Evolutionary conservation across 192 early-diverging fungal species (phyloP).

Genomic region (Funneliformis mosseae): DNA sequence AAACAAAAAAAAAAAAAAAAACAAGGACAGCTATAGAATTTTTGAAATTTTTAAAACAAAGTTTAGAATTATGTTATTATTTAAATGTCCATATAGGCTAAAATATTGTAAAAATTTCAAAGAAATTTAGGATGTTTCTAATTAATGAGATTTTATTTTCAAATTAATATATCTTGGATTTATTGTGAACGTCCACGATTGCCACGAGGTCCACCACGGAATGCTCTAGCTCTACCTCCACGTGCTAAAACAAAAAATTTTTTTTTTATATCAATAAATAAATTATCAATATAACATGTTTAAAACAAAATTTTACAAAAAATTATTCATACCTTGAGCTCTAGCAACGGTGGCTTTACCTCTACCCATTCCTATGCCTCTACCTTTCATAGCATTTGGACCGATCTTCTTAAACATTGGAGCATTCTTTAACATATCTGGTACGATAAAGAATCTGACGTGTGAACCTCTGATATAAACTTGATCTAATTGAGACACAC

Average conservation of each 20-base stretch:
- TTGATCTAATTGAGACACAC: slow-evolving; percentile 89
- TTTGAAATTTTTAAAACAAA: neutral
- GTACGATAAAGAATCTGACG: slow-evolving; percentile 94
- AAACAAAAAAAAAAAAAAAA: too few species aligned
- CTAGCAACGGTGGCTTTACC: slow-evolving; percentile 83
- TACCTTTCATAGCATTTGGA: slow-evolving; percentile 77
- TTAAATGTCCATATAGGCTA: neutral
- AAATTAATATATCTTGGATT: neutral
- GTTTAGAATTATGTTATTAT: neutral
- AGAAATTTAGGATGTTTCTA: neutral
- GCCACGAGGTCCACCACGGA: slow-evolving; percentile 24
- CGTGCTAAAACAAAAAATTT: slow-evolving; percentile 19
- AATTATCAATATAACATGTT: neutral
- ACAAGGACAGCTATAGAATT: too few species aligned
- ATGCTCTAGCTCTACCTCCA: slow-evolving; percentile 25
- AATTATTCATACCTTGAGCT: slow-evolving; percentile 59
- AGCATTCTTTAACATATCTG: slow-evolving; percentile 99
- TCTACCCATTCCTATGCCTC: slow-evolving; percentile 80
- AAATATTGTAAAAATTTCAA: neutral
- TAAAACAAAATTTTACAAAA: neutral
- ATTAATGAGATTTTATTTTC: neutral
- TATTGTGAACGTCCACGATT: slow-evolving; percentile 13
- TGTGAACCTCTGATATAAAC: slow-evolving; percentile 94
- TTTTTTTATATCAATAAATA: neutral
- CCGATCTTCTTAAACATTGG: slow-evolving; percentile 97